Evolutionary conservation across 2,329 filamentous ascomycete genomes (phyloP), one percentile per base, ranked within the genome.

Genomic region (Tolypocladium inflatum): DNA sequence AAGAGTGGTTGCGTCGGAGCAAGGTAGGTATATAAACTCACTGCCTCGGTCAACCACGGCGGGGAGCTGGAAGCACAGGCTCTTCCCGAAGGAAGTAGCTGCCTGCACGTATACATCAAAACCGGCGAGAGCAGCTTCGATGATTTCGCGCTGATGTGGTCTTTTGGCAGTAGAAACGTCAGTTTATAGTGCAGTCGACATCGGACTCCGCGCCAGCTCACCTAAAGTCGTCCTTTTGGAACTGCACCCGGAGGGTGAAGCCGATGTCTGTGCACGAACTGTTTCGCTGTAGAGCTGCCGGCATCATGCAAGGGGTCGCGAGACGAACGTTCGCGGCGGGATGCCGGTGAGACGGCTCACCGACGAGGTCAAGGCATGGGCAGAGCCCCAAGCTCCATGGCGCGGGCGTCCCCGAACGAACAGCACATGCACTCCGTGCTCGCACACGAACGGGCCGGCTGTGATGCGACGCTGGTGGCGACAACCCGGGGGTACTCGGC

Each of bases 71-170:
- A 93, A 97, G 75, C 93, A 97, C 56, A 97, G 73, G 67, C 90
- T 95, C 73, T 97, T 97, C 48, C 92, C 93, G 71, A 97, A 97
- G 11, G 88, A 90, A 3, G 89, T 92, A 57, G 89, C 89, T 53
- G 93, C 93, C 73, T 97, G 93, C 1, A 97, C 82, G 68, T 96
- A 97, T 50, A 97, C 88, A 86, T 97, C 93, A 62, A 92, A 81
- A 19, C 90, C 88, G 58, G 88, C 84, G 10, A 97, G 79, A 3
- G 90, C 89, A 9, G 90, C 89, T 59, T 82, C 79, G 57, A 97
- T 93, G 58, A 97, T 91, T 67, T 97, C 91, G 60, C 90, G 85
- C 69, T 97, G 93, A 42, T 89, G 78, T 13, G 91, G 91, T 65
- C 91, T 91, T 60, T 21, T 51, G 35, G 30, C 52, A 39, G 50